Evolutionary conservation across 176 grass and related monocot species (phyloP), one percentile per base, ranked within the genome.

Genomic region (Oryza nivara): DNA sequence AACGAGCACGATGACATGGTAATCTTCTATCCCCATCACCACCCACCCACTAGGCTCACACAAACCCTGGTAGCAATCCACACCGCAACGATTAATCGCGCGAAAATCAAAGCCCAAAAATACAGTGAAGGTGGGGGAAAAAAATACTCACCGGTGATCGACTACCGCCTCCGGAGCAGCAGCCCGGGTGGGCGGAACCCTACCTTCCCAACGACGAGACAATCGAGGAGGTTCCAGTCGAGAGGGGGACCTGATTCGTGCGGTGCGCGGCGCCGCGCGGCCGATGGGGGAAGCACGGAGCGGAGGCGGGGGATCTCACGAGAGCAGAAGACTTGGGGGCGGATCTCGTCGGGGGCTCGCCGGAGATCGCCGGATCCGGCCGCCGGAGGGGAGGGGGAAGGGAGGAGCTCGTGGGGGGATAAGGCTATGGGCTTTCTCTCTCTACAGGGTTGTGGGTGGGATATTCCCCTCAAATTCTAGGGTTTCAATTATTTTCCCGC

Each of bases 1-100:
- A 1, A 95, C 96, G 72, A 98, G 90, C 72, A 83, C 88, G 44
- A 95, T 84, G 20, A 95, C 96, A 72, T 93, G 93, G 91, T 95
- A 98, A 83, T 95, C 96, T 43, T 98, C 91, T 46, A 89, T 85
- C 49, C 76, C 87, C 96, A 98, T 98, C 44, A 19, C 17, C 61
- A 44, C 15, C 17, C 61, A 23, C 17, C 12, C 3, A 14, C 36
- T 45, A 14, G 30, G 12, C 71, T n/a, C 4, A n/a, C 54, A 22
- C 7, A 35, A 84, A 84, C 46, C 83, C 83, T 77, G 61, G 58
- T 4, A 43, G 52, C 56, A 78, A 47, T 30, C 23, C n/a, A 28
- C n/a, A 20, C 52, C 52, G 17, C 1, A 56, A 56, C 17, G 17
- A 35, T 35, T 20, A 8, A 56, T 56, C 52, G 52, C 34, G 34